phyloP scores from a whole-genome alignment of 805 yeast genomes.

The Metschnikowia colocasiae region DNA sequence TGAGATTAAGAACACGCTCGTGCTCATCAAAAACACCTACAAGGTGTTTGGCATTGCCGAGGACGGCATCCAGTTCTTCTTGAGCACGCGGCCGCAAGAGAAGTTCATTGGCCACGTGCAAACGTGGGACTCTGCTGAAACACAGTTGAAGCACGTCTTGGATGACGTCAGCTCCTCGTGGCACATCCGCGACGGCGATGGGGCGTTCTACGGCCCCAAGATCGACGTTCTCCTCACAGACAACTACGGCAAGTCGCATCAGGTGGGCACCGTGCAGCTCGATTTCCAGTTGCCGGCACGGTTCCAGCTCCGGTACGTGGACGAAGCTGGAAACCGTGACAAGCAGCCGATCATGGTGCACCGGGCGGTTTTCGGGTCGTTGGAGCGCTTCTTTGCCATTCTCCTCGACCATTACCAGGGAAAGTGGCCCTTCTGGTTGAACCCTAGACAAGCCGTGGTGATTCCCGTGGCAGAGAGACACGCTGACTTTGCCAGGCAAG shows the following conservation, averaged over 20 bases:
- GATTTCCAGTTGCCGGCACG: conserved; percentile 92
- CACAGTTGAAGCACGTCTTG: conserved; percentile 56
- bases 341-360: conserved; percentile 91
- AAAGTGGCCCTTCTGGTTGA: conserved; percentile 97
- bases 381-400: conserved; percentile 89
- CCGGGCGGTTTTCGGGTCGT: conserved; percentile 91
- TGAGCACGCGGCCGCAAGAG: conserved; percentile 81
- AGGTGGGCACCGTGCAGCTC: conserved; percentile 91
- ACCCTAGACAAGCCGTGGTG: conserved; percentile 84
- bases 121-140: conserved; percentile 85
- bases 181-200: conserved; percentile 86
- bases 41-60: conserved; percentile 56
- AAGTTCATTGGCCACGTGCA: conserved; percentile 69
- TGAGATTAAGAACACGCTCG: conserved; percentile 71
- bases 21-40: conserved; percentile 73
- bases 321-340: conserved; percentile 44
- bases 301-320: conserved; percentile 67
- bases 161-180: conserved; percentile 53
- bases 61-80: conserved; percentile 52
- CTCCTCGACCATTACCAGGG: conserved; percentile 88
- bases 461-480: conserved; percentile 75
- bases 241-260: conserved; percentile 76
- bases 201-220: conserved; percentile 96
- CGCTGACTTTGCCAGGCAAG: conserved; percentile 46
- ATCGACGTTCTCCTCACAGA: conserved; percentile 84